Conservation (phyloP, 2,329 filamentous ascomycete species). For the Diaporthe eres region DNA sequence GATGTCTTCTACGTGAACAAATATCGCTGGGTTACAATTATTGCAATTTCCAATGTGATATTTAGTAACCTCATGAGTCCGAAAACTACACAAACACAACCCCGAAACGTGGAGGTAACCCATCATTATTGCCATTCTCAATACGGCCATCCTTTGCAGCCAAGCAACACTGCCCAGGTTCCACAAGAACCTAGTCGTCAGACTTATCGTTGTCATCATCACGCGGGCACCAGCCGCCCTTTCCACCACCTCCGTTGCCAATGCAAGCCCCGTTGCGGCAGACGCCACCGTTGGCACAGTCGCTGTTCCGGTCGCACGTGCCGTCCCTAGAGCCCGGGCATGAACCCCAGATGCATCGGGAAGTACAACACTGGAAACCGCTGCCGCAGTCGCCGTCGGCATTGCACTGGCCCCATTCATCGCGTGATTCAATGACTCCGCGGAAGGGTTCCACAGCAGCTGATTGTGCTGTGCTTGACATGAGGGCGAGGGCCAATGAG, state of each 20-base stretch:
- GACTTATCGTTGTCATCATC: neutral
- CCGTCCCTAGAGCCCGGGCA: neutral
- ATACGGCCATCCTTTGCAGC: neutral
- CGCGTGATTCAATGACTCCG: neutral
- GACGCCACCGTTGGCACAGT: slow-evolving; percentile 4
- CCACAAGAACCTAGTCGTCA: neutral
- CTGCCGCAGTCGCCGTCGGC: neutral
- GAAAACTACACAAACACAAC: neutral
- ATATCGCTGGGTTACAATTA: too few relatives aligned
- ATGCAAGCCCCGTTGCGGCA: slow-evolving; percentile 15
- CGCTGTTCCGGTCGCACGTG: neutral
- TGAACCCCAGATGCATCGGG: slow-evolving; percentile 1
- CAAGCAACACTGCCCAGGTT: neutral
- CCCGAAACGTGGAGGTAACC: neutral
- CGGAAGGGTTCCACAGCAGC: neutral
- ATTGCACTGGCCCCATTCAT: neutral
- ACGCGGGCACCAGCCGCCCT: neutral
- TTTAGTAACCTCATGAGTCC: neutral
- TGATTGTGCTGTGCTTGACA: neutral
- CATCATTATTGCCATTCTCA: neutral
- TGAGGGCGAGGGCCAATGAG: neutral
- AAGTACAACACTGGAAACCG: slow-evolving; percentile 11
- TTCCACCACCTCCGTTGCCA: neutral
- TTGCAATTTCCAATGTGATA: neutral
- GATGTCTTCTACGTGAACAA: too few relatives aligned